Conservation (phyloP, 1,284 basidiomycete genomes). For the Filobasidium uniguttulatum region DNA sequence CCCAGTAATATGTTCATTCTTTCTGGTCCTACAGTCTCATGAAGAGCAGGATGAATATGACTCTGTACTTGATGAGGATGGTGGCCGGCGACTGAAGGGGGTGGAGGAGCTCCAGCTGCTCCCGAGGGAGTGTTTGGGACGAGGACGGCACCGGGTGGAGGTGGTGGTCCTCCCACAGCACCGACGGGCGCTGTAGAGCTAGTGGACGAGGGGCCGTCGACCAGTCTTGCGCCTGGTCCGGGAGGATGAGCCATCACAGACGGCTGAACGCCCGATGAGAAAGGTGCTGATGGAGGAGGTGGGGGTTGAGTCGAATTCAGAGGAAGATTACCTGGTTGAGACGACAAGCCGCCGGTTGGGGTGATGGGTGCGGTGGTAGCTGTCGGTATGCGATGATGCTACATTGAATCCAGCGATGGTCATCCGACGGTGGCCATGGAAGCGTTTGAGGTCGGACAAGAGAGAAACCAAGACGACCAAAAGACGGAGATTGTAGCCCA, state of each 20-base stretch:
- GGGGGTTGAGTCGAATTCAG: background rate
- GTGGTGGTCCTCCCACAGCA: constrained; percentile 1
- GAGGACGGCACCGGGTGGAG: constrained; percentile 1
- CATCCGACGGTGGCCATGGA: no score
- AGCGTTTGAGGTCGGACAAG: no score
- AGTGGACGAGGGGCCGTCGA: background rate
- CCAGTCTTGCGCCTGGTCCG: background rate
- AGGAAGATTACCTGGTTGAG: background rate
- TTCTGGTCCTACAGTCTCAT: constrained; percentile 9
- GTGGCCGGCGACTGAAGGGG: constrained; percentile 32
- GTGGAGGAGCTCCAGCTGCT: background rate
- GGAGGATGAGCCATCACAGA: background rate
- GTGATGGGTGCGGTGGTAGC: constrained; percentile 42
- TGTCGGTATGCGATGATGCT: constrained; percentile 50
- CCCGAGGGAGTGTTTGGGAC: background rate
- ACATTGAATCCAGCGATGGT: no score
- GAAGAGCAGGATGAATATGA: background rate
- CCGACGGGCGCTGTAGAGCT: background rate
- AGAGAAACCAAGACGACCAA: no score
- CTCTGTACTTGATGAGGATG: constrained; percentile 19
- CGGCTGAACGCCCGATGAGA: background rate
- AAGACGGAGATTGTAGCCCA: no score
- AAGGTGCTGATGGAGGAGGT: background rate
- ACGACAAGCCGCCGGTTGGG: constrained; percentile 35
- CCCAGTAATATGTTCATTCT: constrained; percentile 71